phyloP scores from a whole-genome alignment of 1,284 basidiomycete genomes.

The Austroboletus novae-zelandiae region DNA sequence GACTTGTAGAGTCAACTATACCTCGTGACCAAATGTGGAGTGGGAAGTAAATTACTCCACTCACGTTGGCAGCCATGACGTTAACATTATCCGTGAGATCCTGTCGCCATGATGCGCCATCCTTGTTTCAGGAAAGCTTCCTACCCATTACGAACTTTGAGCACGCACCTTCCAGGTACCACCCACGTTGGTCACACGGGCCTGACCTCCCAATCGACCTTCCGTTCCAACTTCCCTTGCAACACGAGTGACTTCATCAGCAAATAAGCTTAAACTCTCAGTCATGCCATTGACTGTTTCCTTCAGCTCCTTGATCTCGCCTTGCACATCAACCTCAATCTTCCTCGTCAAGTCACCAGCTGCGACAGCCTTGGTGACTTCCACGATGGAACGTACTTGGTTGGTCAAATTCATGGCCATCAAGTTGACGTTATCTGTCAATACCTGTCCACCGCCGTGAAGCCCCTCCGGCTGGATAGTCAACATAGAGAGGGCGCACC shows the following conservation, averaged over 20 bases:
- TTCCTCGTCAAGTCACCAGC: slow-evolving; percentile 88
- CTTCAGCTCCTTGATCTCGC: slow-evolving; percentile 87
- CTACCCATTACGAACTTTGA: slow-evolving; percentile 26
- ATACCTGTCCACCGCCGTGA: slow-evolving; percentile 42
- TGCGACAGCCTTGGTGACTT: slow-evolving; percentile 88
- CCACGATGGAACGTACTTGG: slow-evolving; percentile 86
- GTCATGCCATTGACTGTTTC: slow-evolving; percentile 93
- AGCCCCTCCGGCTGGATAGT: background rate
- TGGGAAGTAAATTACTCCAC: slow-evolving; percentile 24
- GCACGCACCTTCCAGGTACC: slow-evolving; percentile 88
- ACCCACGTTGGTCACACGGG: slow-evolving; percentile 86
- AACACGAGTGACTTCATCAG: slow-evolving; percentile 85
- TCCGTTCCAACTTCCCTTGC: slow-evolving; percentile 92
- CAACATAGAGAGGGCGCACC: slow-evolving; percentile 39
- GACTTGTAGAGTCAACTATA: slow-evolving; percentile 88
- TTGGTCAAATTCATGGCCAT: slow-evolving; percentile 93
- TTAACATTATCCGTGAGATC: slow-evolving; percentile 95
- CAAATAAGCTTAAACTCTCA: slow-evolving; percentile 82
- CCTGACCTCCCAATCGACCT: slow-evolving; percentile 85
- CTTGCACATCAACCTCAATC: slow-evolving; percentile 85
- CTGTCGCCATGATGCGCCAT: slow-evolving; percentile 22
- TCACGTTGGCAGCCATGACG: slow-evolving; percentile 80
- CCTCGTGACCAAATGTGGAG: slow-evolving; percentile 1
- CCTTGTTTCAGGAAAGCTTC: background rate
- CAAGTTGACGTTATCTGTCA: slow-evolving; percentile 79